phyloP scores from a whole-genome alignment of 805 yeast genomes.

The Metschnikowia reukaufii region DNA sequence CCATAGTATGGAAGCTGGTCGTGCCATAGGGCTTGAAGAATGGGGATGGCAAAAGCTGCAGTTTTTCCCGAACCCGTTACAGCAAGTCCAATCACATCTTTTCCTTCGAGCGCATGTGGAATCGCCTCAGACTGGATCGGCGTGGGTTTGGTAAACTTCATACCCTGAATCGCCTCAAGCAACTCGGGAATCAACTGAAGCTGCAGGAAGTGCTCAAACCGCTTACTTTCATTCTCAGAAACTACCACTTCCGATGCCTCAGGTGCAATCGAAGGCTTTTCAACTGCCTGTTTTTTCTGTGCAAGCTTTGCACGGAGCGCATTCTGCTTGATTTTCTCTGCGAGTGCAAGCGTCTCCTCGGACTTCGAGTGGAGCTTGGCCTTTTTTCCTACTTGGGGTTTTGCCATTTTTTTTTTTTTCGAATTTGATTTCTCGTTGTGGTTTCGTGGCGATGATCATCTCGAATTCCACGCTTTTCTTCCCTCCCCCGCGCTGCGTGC shows the following conservation, averaged over 20 bases:
- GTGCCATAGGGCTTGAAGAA: constrained; percentile 85
- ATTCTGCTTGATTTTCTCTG: constrained; percentile 50
- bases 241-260: constrained; percentile 21
- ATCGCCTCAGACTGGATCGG: constrained; percentile 92
- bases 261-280: constrained; percentile 14
- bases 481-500: constrained; percentile 1
- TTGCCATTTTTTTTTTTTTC: constrained; percentile 5
- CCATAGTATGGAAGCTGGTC: constrained; percentile 88
- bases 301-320: constrained; percentile 28
- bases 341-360: constrained; percentile 47
- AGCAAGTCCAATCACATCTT: constrained; percentile 93
- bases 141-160: constrained; percentile 81
- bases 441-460: constrained; percentile 12
- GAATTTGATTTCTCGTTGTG: not conserved
- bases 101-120: constrained; percentile 86
- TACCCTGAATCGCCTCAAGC: constrained; percentile 69
- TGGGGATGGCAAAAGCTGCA: constrained; percentile 97
- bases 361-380: constrained; percentile 17
- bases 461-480: not conserved
- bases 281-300: constrained; percentile 14
- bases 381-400: constrained; percentile 10
- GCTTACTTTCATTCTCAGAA: constrained; percentile 15
- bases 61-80: constrained; percentile 99
- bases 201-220: constrained; percentile 48
- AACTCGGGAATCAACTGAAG: constrained; percentile 74